Base-by-base conservation (phyloP, 345 rosid genomes). In the Geranium rotundifolium region DNA sequence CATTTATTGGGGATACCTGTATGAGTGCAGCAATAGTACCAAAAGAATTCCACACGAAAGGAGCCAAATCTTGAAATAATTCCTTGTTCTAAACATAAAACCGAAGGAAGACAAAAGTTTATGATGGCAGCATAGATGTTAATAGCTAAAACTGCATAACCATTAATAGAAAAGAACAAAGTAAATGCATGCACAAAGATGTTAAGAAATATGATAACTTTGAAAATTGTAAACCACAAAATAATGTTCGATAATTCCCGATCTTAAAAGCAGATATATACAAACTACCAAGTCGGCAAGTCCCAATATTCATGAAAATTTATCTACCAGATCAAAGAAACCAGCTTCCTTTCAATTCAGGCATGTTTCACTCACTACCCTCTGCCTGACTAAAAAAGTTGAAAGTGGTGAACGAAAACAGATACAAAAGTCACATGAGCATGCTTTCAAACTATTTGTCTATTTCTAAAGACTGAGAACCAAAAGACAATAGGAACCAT, bases 61-160 rank as follows among this genome's bases (percentile, higher is more conserved):
- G 97, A 61, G 95, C 99, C 87, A 95, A 76, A 85, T 86, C 95
- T 76, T 90, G 95, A 85, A 95, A 90, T 70, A 73, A 65, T 70
- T 77, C 78, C 65, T 78, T 75, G 75, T 75, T 78, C 73, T 73
- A 75, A 65, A 71, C 65, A 63, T 52, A 54, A 66, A 66, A 73
- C 62, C 72, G 70, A 63, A 78, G 71, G 61, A 60, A 59, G 66
- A 75, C 58, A 69, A 71, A 67, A 62, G 75, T 79, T 74, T 59
- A 75, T 59, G 54, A 68, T 63, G 66, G 75, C 56, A 65, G 62
- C 68, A 71, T 62, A 65, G 59, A 73, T 50, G 49, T 31, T 65
- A 71, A 63, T 66, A 69, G 50, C 59, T 67, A 63, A 68, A 23
- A 73, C n/a, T 65, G 72, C 56, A 75, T 54, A 75, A 62, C 66